phyloP scores from a whole-genome alignment of 768 basidiomycete genomes.

The Termitomyces sp. region DNA sequence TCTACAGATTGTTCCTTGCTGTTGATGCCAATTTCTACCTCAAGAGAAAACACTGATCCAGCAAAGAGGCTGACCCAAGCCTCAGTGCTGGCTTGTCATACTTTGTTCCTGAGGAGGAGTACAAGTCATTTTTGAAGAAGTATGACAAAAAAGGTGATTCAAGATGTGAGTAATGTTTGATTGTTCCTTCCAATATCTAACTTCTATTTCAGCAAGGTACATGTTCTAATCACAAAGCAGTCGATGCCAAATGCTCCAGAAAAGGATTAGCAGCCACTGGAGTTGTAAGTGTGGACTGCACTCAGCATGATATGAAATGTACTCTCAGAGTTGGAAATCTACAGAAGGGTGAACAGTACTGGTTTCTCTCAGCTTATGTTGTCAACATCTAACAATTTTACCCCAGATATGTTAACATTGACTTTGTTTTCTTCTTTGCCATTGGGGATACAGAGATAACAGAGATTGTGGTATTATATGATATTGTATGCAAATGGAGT shows the following conservation, averaged over 20 bases:
- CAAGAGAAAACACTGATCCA: constrained; percentile 7
- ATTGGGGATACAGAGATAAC: neutral
- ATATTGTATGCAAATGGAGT: constrained; percentile 31
- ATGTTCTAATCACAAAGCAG: constrained; percentile 22
- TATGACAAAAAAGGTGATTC: constrained; percentile 5
- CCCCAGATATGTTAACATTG: constrained; percentile 33
- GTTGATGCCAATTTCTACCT: constrained; percentile 15
- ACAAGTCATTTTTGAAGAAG: constrained; percentile 10
- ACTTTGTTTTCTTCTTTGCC: constrained; percentile 25
- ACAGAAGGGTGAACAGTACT: constrained; percentile 15
- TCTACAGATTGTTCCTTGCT: constrained; percentile 9
- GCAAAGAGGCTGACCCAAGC: constrained; percentile 7
- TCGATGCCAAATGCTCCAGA: constrained; percentile 15
- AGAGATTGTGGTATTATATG: constrained; percentile 24
- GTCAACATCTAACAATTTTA: too few species aligned
- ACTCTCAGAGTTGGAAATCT: constrained; percentile 5
- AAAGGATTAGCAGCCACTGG: constrained; percentile 18
- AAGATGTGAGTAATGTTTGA: constrained; percentile 4
- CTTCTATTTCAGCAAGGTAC: constrained; percentile 11
- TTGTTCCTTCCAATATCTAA: neutral
- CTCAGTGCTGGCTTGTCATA: constrained; percentile 15
- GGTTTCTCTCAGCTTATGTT: too few species aligned
- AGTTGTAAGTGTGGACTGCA: constrained; percentile 4
- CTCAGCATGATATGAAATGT: constrained; percentile 7
- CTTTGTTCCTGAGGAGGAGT: constrained; percentile 12